phyloP scores from a whole-genome alignment of 139 green algal genomes.

The Tetratostichococcus sp. region DNA sequence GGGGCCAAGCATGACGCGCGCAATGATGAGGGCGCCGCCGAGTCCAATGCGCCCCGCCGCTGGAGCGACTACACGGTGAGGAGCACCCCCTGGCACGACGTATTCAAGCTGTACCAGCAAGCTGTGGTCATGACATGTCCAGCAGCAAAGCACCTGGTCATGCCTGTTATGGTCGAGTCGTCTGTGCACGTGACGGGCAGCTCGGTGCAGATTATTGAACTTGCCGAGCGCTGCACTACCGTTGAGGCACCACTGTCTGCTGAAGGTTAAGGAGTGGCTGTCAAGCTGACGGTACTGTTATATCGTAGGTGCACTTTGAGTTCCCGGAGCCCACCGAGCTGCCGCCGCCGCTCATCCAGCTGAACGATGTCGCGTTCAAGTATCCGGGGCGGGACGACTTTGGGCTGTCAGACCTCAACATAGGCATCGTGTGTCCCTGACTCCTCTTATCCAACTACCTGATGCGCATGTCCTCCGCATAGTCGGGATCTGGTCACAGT shows the following conservation, averaged over 20 bases:
- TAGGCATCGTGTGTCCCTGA: conserved; percentile 65
- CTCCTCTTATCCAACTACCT: no score
- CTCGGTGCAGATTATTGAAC: no score
- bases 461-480: no score
- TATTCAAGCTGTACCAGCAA: no score
- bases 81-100: no score
- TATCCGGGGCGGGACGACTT: conserved; percentile 94
- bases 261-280: background rate
- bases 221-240: no score
- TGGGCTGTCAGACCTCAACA: conserved; percentile 87
- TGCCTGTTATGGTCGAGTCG: background rate
- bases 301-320: conserved; percentile 74
- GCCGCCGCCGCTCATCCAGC: conserved; percentile 49
- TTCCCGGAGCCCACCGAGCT: conserved; percentile 96
- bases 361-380: conserved; percentile 88
- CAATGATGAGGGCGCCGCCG: conserved; percentile 43
- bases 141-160: no score
- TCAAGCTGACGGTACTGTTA: background rate
- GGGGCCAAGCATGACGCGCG: conserved; percentile 5
- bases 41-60: conserved; percentile 37
- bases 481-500: no score
- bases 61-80: conserved; percentile 78
- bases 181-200: no score
- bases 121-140: no score
- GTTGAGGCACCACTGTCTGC: no score